These are phyloP conservation scores for Gautieria morchelliformis DNA, from an alignment of 768 basidiomycete species.

Conservation along the genomic window DNA sequence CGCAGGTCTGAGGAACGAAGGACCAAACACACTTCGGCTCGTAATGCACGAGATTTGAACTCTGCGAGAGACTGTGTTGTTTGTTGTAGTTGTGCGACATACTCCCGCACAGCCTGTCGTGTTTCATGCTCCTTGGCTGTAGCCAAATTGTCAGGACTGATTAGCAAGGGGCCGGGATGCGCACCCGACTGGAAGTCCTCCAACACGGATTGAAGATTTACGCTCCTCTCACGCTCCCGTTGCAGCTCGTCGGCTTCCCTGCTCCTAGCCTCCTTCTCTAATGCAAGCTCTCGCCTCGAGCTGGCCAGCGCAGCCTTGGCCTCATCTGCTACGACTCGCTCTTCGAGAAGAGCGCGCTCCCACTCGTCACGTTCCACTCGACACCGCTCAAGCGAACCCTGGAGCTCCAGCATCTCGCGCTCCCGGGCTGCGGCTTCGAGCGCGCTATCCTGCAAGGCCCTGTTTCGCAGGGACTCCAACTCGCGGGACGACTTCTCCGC, in stretches of 20 bases:
- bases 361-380: constrained; percentile 74
- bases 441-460: constrained; percentile 54
- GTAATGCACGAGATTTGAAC: constrained; percentile 78
- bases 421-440: constrained; percentile 67
- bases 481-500: constrained; percentile 59
- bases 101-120: constrained; percentile 73
- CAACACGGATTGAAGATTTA: constrained; percentile 84
- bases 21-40: constrained; percentile 61
- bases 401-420: constrained; percentile 68
- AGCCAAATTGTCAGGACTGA: constrained; percentile 10
- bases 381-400: constrained; percentile 81
- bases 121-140: constrained; percentile 87
- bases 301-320: constrained; percentile 45
- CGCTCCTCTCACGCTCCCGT: constrained; percentile 60
- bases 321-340: constrained; percentile 66
- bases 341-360: constrained; percentile 51
- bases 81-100: constrained; percentile 62
- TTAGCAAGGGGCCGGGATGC: constrained; percentile 18
- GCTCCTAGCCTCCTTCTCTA: constrained; percentile 51
- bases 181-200: constrained; percentile 91
- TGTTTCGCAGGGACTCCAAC: constrained; percentile 55
- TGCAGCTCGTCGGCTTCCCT: constrained; percentile 50
- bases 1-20: not conserved
- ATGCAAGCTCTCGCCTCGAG: constrained; percentile 55
- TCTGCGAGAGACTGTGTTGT: constrained; percentile 76